Percentiles rank a stretch among this genome's conserved stretches.
Conservation (phyloP, 768 basidiomycete species). For the Boletus patriciae region DNA sequence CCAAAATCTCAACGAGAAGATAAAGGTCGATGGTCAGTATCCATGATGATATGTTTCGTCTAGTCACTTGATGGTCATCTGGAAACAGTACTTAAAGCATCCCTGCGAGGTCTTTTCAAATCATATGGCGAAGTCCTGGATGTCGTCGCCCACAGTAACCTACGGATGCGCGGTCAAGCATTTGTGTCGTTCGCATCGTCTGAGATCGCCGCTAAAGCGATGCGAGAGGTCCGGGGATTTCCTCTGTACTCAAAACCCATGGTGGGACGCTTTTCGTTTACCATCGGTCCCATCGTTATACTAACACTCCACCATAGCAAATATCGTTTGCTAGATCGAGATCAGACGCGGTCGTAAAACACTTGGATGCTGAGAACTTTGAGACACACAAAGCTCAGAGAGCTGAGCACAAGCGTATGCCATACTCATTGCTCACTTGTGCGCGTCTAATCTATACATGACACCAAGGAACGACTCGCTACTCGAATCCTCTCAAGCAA, state of each 20-base stretch:
- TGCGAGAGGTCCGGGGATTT: slow-evolving; percentile 92
- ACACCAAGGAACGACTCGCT: slow-evolving; percentile 68
- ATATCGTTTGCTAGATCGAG: slow-evolving; percentile 88
- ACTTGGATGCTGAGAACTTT: slow-evolving; percentile 59
- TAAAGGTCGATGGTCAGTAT: slow-evolving; percentile 68
- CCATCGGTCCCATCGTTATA: background rate
- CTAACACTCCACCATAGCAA: slow-evolving; percentile 58
- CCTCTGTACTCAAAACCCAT: slow-evolving; percentile 96
- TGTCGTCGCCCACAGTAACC: slow-evolving; percentile 91
- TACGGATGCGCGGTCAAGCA: slow-evolving; percentile 98
- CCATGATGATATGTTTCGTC: slow-evolving; percentile 1
- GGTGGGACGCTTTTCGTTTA: slow-evolving; percentile 47
- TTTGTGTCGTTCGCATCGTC: slow-evolving; percentile 89
- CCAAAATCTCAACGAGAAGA: slow-evolving; percentile 95
- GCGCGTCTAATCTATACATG: background rate
- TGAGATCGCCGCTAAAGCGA: slow-evolving; percentile 82
- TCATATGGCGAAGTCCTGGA: slow-evolving; percentile 91
- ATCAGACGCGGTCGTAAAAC: slow-evolving; percentile 88
- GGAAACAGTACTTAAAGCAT: slow-evolving; percentile 79
- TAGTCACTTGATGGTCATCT: slow-evolving; percentile 8
- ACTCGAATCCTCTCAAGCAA: slow-evolving; percentile 86
- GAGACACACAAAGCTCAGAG: slow-evolving; percentile 76
- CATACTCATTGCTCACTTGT: background rate
- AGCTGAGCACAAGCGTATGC: slow-evolving; percentile 82
- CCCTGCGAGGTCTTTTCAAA: slow-evolving; percentile 86